Evolutionary conservation across 2,329 filamentous ascomycete genomes (phyloP), one percentile per base, ranked within the genome.

Genomic region (Fusarium luffae): DNA sequence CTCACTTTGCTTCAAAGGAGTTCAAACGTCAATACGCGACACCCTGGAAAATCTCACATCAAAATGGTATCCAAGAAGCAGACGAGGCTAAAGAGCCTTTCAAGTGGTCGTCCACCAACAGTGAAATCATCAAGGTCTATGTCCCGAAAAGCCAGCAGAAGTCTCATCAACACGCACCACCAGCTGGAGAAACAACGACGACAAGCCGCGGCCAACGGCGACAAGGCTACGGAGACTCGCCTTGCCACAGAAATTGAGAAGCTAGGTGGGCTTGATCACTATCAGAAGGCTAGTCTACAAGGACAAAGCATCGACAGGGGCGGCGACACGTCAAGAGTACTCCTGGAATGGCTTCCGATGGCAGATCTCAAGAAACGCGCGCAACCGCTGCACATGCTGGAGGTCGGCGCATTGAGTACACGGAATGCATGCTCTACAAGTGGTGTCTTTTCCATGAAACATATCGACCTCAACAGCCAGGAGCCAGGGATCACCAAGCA

Each of bases 401-500:
- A 99, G 80, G 90, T 99, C 51, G 96, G 96, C 10, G 92, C 94
- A 2, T 82, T 99, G 54, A 97, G 93, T 72, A 92, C 90, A 4
- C 86, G 87, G 41, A 99, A 99, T 78, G 92, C 91, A 16, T 97
- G 94, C 79, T 95, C 94, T 1, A 88, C 84, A 64, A 92, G 91
- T 66, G 85, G 85, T 9, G 77, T 87, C 44, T 92, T 98, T 73
- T 84, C 92, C 37, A 89, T 97, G 74, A 87, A 90, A 66, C 88
- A 94, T 69, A 98, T 99, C 77, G 96, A 99, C 77, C 82, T 99
- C 59, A 92, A 97, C 79, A 96, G 94, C 63, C 93, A 97, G 76
- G 90, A 90, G 48, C 85, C 90, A 2, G 90, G 89, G 1, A 99
- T 99, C 70, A 77, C 90, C 60, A 89, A 97, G 79, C 93, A 98